Conservation (phyloP, 768 basidiomycete genomes). For the Suillus plorans region DNA sequence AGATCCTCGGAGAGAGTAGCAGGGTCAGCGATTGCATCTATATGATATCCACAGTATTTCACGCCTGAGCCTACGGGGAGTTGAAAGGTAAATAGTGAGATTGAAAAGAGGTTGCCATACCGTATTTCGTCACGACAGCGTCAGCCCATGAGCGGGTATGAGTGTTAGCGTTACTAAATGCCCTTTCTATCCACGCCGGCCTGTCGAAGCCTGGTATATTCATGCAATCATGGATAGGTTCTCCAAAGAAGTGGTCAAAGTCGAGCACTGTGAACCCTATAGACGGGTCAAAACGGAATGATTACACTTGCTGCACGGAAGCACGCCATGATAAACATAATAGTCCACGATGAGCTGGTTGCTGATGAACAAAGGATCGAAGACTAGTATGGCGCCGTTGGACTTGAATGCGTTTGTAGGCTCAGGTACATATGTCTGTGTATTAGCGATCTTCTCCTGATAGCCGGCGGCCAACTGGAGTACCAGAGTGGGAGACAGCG, state of each 20-base stretch:
- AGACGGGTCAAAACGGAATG: background rate
- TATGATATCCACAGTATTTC: conserved; percentile 26
- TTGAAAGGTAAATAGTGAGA: conserved; percentile 1
- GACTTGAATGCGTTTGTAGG: conserved; percentile 32
- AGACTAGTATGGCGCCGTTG: conserved; percentile 50
- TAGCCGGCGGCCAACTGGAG: conserved; percentile 35
- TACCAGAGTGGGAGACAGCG: conserved; percentile 47
- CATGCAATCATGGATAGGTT: conserved; percentile 36
- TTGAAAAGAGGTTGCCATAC: conserved; percentile 21
- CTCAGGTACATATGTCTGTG: conserved; percentile 50
- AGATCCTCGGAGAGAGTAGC: conserved; percentile 33
- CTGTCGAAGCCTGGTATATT: conserved; percentile 38
- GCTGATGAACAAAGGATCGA: conserved; percentile 51
- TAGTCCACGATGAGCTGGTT: conserved; percentile 55
- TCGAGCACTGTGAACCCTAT: conserved; percentile 55
- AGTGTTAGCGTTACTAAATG: conserved; percentile 33
- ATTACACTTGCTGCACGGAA: background rate
- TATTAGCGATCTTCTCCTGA: conserved; percentile 39
- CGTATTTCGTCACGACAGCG: conserved; percentile 43
- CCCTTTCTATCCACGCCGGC: conserved; percentile 37
- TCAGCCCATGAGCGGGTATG: conserved; percentile 45
- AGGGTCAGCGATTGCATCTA: conserved; percentile 50
- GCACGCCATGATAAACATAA: conserved; percentile 50
- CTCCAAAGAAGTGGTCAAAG: conserved; percentile 54
- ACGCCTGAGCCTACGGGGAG: conserved; percentile 19